A percentile compares a stretch with the other conserved stretches of the same genome.
phyloP scores from a whole-genome alignment of 805 yeast species.

The Starmera quercuum region DNA sequence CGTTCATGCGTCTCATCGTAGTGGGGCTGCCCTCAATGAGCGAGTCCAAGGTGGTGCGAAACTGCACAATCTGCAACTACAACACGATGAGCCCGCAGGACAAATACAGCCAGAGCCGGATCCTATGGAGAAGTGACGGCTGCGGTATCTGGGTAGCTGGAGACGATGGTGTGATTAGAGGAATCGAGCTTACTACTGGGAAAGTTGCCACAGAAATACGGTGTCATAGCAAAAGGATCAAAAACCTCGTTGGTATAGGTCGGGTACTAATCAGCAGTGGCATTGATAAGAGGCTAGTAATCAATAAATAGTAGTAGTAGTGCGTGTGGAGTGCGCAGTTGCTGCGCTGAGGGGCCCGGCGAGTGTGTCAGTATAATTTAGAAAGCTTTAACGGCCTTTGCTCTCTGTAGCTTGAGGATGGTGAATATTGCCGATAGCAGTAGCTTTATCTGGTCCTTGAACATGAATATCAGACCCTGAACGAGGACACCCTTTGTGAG shows the following conservation, averaged over 20 bases:
- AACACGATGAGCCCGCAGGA: slow-evolving; percentile 60
- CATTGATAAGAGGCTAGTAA: no score
- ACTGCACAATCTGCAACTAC: slow-evolving; percentile 32
- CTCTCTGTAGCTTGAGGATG: slow-evolving; percentile 7
- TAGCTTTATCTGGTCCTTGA: slow-evolving; percentile 30
- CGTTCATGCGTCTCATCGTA: slow-evolving; percentile 63
- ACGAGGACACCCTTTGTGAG: slow-evolving; percentile 74
- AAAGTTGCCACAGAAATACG: no score
- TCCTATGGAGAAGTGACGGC: slow-evolving; percentile 36
- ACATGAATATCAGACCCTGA: slow-evolving; percentile 78
- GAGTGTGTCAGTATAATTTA: no score
- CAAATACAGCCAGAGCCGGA: slow-evolving; percentile 45
- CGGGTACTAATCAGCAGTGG: no score
- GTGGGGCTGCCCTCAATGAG: slow-evolving; percentile 31
- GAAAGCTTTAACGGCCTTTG: slow-evolving; percentile 15
- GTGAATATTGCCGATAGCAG: slow-evolving; percentile 15
- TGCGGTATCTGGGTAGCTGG: slow-evolving; percentile 60
- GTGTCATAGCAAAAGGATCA: no score
- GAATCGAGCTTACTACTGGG: slow-evolving; percentile 42
- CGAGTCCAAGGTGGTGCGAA: slow-evolving; percentile 11
- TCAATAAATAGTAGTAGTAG: no score
- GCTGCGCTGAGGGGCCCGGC: no score
- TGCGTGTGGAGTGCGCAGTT: no score
- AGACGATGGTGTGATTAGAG: slow-evolving; percentile 61
- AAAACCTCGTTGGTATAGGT: no score